Base-by-base conservation (phyloP, 1,284 basidiomycete species). In the Porphyrellus sp. region DNA sequence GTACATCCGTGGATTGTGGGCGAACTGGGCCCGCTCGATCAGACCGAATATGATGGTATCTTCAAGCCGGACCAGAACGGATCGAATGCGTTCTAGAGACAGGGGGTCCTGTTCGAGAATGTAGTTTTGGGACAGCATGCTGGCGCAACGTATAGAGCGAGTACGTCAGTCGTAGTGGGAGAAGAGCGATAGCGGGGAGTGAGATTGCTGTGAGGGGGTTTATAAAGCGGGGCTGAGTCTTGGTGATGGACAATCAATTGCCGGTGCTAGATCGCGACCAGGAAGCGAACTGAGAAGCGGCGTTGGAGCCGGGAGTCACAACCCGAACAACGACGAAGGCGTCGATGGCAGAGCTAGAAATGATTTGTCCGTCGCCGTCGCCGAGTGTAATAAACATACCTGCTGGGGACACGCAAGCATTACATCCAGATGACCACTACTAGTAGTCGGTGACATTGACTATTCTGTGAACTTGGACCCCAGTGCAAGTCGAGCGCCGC, bases 31-130 rank as follows among this genome's bases (percentile, higher is more conserved):
- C 24, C 97, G 85, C 71, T 99, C 97, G 64, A 99, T 99, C 61
- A 95, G 80, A 49, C 81, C 86, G 68, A 99, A 99, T 68, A 98
- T 97, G 75, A 99, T 99, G 20, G 96, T 99, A 62, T 99, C 97
- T 68, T 99, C 97, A 20, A 99, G 83, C 18, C 97, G 82, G 59
- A 82, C 86, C 16, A 99, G 79, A 49, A 93, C 89, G 18, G 85
- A 84, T 53, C 97, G 80, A 63, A 99, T 98, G 52, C 84, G 79
- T 51, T 93, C 87, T 24, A 97, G 76, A 23, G 86, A 89, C 23
- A 98, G 81, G 9, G 94, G 89, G 64, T 93, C 85, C 38, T 80
- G 79, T 28, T 77, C 77, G 54, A 82, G 74, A 67, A 85, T 83
- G 60, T 86, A 89, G 66, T 91, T 91, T 46, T 80, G 73, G 39